These are phyloP conservation scores for Globisporangium sylvaticum DNA, from an alignment of 352 stramenopile genomes.

Conservation along the genomic window DNA sequence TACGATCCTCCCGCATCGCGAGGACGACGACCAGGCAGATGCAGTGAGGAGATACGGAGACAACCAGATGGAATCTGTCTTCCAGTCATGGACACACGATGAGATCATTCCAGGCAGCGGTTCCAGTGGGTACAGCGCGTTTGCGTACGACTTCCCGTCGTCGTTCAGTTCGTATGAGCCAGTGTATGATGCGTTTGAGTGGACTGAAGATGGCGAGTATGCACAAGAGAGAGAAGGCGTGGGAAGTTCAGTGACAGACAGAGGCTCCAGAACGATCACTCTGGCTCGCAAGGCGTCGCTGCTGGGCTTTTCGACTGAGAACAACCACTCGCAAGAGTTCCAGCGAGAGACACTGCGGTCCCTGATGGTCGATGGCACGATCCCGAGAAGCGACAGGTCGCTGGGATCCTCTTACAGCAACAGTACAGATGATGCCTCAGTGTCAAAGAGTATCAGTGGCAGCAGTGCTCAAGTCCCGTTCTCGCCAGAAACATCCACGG, in stretches of 20 bases:
- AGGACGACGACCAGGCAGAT: not conserved
- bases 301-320: constrained; percentile 1
- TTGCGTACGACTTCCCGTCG: constrained; percentile 13
- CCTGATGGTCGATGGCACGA: constrained; percentile 20
- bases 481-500: constrained; percentile 17
- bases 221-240: not conserved
- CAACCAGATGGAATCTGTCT: constrained; percentile 13
- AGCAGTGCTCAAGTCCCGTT: constrained; percentile 5
- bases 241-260: not conserved
- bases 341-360: constrained; percentile 45
- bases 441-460: not conserved
- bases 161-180: not conserved
- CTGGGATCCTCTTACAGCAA: not conserved
- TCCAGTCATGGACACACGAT: constrained; percentile 20
- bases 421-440: not conserved
- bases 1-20: constrained; percentile 19
- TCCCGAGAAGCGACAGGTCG: not conserved
- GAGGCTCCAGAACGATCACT: not conserved
- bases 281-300: not conserved
- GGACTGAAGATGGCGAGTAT: not conserved
- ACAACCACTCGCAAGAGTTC: constrained; percentile 21
- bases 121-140: constrained; percentile 8
- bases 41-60: not conserved
- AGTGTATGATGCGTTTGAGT: constrained; percentile 17
- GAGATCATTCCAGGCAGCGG: constrained; percentile 10